Percentiles rank a stretch among this genome's conserved stretches.
Evolutionary conservation across 2,329 filamentous ascomycete species (phyloP).

Genomic region (Nannizziopsis barbatae): DNA sequence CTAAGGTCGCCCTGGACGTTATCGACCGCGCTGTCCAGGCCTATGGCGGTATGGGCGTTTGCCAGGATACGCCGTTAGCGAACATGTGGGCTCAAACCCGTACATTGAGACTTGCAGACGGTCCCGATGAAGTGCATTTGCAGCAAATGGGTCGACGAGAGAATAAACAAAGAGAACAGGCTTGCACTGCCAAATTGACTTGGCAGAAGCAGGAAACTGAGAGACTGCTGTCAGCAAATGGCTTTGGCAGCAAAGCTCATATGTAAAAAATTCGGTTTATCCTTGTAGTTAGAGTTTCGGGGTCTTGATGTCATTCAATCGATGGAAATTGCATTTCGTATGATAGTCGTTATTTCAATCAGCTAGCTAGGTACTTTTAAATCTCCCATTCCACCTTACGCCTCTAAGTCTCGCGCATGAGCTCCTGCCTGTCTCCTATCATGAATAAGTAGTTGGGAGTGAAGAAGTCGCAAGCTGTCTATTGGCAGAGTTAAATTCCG

Average conservation of each 20-base stretch:
- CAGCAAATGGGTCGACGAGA: constrained; percentile 45
- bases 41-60: constrained; percentile 81
- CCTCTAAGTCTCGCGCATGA: no score
- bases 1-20: constrained; percentile 67
- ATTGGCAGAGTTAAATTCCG: no score
- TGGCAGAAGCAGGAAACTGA: constrained; percentile 33
- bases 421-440: no score
- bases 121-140: constrained; percentile 90
- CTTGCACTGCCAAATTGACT: constrained; percentile 32
- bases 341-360: no score
- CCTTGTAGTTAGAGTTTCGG: background rate
- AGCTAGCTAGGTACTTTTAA: no score
- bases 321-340: no score
- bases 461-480: no score
- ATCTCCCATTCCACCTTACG: no score
- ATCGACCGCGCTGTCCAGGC: constrained; percentile 92
- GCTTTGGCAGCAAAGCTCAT: constrained; percentile 22
- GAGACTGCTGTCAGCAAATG: constrained; percentile 28
- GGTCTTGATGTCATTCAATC: background rate
- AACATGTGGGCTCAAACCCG: constrained; percentile 69
- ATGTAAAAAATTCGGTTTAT: constrained; percentile 7
- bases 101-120: constrained; percentile 78
- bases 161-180: constrained; percentile 41
- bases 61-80: constrained; percentile 86
- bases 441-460: no score